Evolutionary conservation across 176 grass and related monocot species (phyloP).

Genomic region (Bonia amplexicaulis): DNA sequence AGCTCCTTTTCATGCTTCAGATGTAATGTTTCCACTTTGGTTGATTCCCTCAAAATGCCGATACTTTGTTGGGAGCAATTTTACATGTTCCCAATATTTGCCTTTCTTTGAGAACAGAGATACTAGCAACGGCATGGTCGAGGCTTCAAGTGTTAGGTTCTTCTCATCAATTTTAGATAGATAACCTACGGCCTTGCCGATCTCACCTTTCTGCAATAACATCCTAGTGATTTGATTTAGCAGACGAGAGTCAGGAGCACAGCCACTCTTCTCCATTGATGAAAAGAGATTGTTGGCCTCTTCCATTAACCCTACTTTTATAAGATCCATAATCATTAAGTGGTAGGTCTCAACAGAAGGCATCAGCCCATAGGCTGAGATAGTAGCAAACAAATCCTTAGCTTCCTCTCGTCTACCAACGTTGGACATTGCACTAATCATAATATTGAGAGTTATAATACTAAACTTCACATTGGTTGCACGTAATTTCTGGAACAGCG

Average conservation of each 20-base stretch:
- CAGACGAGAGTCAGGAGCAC: neutral
- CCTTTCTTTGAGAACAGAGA: neutral
- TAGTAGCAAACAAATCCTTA: neutral
- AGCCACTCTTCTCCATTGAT: neutral
- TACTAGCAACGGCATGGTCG: neutral
- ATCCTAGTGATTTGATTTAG: neutral
- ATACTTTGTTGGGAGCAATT: slow-evolving; percentile 1
- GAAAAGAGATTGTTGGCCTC: neutral
- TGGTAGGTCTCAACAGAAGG: neutral
- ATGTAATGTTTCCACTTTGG: neutral
- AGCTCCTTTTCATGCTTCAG: neutral
- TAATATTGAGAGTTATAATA: neutral
- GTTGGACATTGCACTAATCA: neutral
- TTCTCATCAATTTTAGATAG: neutral
- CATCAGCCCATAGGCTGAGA: neutral
- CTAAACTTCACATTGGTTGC: neutral
- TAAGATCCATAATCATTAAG: neutral
- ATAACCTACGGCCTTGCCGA: neutral
- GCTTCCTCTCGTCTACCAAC: neutral
- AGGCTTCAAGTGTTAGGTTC: neutral
- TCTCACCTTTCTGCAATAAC: neutral
- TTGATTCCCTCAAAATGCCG: neutral
- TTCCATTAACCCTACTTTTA: neutral
- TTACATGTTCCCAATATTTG: neutral
- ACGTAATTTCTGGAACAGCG: too few relatives aligned